A percentile compares a stretch with the other conserved stretches of the same genome.
These are phyloP conservation scores for Escovopsis sp. DNA, from an alignment of 2,329 filamentous ascomycete species.

Conservation along the genomic window DNA sequence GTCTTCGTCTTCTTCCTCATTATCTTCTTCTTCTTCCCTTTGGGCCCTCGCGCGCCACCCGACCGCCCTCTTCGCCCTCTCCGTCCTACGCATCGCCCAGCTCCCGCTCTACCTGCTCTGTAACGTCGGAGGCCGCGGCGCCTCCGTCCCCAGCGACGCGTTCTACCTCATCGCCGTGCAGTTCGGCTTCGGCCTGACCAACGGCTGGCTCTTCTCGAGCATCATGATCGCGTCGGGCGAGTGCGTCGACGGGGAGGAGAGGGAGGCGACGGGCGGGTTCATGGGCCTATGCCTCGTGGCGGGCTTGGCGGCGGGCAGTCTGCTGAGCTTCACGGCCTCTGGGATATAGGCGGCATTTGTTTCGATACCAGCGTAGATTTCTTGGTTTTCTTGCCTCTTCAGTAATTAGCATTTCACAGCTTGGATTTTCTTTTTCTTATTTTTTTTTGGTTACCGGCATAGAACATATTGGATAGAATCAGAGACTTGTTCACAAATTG, in stretches of 20 bases:
- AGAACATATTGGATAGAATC: too few species aligned
- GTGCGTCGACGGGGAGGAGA: constrained; percentile 69
- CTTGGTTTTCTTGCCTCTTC: not conserved
- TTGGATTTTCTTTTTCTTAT: not conserved
- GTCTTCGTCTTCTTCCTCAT: too few species aligned
- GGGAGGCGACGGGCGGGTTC: constrained; percentile 81
- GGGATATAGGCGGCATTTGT: constrained; percentile 13
- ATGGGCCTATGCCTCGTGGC: constrained; percentile 86
- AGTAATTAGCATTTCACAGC: not conserved
- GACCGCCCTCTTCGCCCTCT: constrained; percentile 48
- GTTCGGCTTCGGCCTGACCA: constrained; percentile 67
- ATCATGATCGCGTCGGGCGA: constrained; percentile 84
- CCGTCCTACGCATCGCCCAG: constrained; percentile 52
- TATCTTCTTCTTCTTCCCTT: too few species aligned
- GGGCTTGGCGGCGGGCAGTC: constrained; percentile 70
- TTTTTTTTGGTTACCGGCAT: not conserved
- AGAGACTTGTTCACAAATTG: too few species aligned
- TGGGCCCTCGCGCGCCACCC: constrained; percentile 43
- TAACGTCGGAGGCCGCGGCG: constrained; percentile 68
- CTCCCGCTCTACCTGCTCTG: constrained; percentile 81
- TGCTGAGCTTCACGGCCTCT: constrained; percentile 69
- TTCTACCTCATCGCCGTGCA: constrained; percentile 84
- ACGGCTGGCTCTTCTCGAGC: constrained; percentile 72
- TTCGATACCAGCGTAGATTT: not conserved
- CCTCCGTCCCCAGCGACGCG: constrained; percentile 60